Percentiles rank a stretch among this genome's conserved stretches.
Conservation (phyloP, 192 early-diverging fungal genomes). For the Lunasporangiospora selenospora region DNA sequence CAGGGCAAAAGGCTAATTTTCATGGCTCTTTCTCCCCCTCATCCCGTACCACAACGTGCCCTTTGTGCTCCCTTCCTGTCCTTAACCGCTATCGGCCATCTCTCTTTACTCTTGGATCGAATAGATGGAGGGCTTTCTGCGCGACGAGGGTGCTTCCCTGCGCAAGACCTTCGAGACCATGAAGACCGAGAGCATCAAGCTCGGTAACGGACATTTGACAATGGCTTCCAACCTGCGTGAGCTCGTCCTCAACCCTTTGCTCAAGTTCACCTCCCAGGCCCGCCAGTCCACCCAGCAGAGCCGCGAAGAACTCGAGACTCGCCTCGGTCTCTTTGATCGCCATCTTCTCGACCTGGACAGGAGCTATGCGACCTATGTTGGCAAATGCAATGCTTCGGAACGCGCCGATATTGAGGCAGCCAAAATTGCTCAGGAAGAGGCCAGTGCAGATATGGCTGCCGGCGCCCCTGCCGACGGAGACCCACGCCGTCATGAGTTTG, state of each 20-base stretch:
- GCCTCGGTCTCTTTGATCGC: conserved; percentile 57
- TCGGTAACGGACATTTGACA: conserved; percentile 52
- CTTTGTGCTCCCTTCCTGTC: no score
- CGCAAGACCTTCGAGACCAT: conserved; percentile 55
- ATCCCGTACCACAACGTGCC: no score
- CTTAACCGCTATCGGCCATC: no score
- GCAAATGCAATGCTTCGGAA: conserved; percentile 68
- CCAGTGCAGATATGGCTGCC: neutral
- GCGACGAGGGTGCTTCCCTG: conserved; percentile 63
- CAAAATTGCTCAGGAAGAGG: conserved; percentile 30
- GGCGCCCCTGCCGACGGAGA: neutral
- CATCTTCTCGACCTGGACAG: conserved; percentile 54
- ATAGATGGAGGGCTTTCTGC: conserved; percentile 54
- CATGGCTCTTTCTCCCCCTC: no score
- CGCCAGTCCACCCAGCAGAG: conserved; percentile 43
- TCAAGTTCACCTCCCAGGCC: conserved; percentile 52
- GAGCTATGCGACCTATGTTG: conserved; percentile 46
- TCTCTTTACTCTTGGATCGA: no score
- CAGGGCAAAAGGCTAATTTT: no score
- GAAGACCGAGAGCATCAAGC: conserved; percentile 49
- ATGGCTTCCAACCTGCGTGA: conserved; percentile 49
- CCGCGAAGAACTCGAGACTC: conserved; percentile 52
- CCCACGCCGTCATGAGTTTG: conserved; percentile 54
- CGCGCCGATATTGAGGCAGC: conserved; percentile 61
- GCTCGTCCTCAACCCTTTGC: conserved; percentile 55